Conservation (phyloP, 2,329 filamentous ascomycete genomes). For the Didymella arachidicola region DNA sequence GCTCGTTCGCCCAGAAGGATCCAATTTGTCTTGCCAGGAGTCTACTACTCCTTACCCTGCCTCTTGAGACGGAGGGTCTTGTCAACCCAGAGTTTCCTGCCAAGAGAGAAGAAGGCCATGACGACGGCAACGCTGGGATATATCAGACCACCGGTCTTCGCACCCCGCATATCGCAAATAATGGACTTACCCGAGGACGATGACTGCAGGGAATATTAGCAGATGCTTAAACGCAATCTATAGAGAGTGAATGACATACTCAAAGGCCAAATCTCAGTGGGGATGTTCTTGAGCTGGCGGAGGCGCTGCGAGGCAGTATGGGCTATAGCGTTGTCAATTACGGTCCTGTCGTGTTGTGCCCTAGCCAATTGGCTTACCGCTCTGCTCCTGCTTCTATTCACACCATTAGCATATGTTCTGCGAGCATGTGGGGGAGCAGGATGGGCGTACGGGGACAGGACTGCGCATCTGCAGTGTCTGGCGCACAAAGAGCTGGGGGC, state of each 20-base stretch:
- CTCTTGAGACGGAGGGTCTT: constrained; percentile 89
- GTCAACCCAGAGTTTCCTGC: constrained; percentile 84
- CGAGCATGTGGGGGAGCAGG: constrained; percentile 9
- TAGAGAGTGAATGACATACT: constrained; percentile 66
- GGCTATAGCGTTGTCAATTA: constrained; percentile 62
- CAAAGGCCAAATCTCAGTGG: constrained; percentile 91
- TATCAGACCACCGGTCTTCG: constrained; percentile 36
- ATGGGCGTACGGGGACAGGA: constrained; percentile 73
- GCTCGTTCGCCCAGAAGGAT: constrained; percentile 23
- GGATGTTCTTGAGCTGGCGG: constrained; percentile 86
- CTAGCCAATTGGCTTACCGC: constrained; percentile 59
- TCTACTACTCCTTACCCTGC: constrained; percentile 58
- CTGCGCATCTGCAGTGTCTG: constrained; percentile 61
- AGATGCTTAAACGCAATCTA: constrained; percentile 3
- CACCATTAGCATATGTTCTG: constrained; percentile 50
- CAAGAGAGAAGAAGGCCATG: constrained; percentile 82
- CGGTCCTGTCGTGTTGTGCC: constrained; percentile 12
- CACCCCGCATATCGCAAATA: constrained; percentile 15
- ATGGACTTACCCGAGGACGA: constrained; percentile 79
- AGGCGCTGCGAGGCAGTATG: constrained; percentile 97
- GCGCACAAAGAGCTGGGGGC: constrained; percentile 47
- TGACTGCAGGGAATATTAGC: constrained; percentile 61
- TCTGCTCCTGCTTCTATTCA: constrained; percentile 68
- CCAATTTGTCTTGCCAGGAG: constrained; percentile 11
- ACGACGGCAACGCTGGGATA: constrained; percentile 67